Evolutionary conservation across 139 green algal genomes (phyloP), one percentile per base, ranked within the genome.

Genomic region (Coelastrella sp.): DNA sequence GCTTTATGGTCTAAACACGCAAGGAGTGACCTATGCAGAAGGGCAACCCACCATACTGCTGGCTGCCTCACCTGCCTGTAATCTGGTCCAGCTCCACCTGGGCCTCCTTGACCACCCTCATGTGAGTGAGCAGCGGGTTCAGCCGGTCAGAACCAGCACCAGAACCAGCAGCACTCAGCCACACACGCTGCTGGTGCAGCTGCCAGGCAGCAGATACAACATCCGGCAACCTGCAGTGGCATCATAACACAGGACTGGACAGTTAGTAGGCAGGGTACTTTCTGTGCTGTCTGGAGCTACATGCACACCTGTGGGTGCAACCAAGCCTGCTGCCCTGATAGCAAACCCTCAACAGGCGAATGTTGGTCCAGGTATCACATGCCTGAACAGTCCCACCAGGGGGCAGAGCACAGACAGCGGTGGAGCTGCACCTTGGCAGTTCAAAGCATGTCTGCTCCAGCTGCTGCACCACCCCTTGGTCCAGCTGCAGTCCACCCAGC

Each of bases 381-480:
- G 63, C 3, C 63, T 70, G 1, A 70, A 17, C 63, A 70, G 63
- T 70, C 63, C 5, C 63, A 70, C 35, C 35, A 49, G 35, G 35
- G 35, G 35, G 35, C 35, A 49, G 35, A 49, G 35, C 35, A 49
- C 35, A 49, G 35, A 49, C 35, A 49, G 35, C 35, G 35, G 35
- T 49, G 35, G 35, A 49, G 20, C 4, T 27, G 8, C 73, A 91
- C 91, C 91, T 91, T 70, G 89, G 35, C 15, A 72, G 90, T 17
- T 89, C 85, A 1, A 94, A 85, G 22, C 58, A 20, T 22, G 91
- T 81, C 12, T 63, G 17, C 91, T 94, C 89, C 91, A 94, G 86
- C 6, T 59, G 4, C 22, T 76, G 57, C 20, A 65, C 27, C 65
- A 89, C n/a, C 0, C 78, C 86, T 11, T 11, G n/a, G 4, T 81